Conservation (phyloP, 768 basidiomycete genomes). For the Lentinula raphanica region DNA sequence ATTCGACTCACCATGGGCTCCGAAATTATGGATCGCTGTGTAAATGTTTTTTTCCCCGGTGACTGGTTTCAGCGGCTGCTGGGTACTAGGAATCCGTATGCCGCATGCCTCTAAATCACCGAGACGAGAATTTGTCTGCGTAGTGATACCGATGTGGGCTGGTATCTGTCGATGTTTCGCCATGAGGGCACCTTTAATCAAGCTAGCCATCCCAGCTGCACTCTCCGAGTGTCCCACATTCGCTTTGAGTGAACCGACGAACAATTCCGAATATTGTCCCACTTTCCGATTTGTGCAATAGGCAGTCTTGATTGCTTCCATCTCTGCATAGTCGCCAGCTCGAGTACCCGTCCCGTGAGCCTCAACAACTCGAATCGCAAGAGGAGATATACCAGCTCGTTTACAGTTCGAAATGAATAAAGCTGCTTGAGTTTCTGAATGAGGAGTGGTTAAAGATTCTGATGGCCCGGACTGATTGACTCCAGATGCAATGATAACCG, state of each 20-base stretch:
- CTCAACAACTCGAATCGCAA: slow-evolving; percentile 5
- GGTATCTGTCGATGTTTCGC: not conserved
- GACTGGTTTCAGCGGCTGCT: not conserved
- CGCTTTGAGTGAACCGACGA: slow-evolving; percentile 4
- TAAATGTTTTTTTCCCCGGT: slow-evolving; percentile 2
- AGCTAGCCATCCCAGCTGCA: slow-evolving; percentile 5
- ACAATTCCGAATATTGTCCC: not conserved
- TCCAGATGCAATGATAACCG: slow-evolving; percentile 5
- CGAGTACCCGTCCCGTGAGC: slow-evolving; percentile 2
- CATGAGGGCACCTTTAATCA: slow-evolving; percentile 3
- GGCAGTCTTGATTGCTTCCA: slow-evolving; percentile 5
- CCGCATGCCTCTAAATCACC: slow-evolving; percentile 2
- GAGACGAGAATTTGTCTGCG: not conserved
- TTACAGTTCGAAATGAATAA: slow-evolving; percentile 1
- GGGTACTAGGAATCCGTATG: not conserved
- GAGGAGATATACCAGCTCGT: slow-evolving; percentile 7
- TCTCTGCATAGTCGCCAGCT: slow-evolving; percentile 7
- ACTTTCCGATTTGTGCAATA: not conserved
- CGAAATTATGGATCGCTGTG: slow-evolving; percentile 3
- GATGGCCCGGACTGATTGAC: slow-evolving; percentile 6
- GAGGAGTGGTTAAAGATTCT: slow-evolving; percentile 6
- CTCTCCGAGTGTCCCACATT: slow-evolving; percentile 8
- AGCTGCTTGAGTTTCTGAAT: not conserved
- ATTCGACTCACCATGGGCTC: slow-evolving; percentile 1
- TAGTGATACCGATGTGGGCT: slow-evolving; percentile 4